Percentiles rank a stretch among this genome's conserved stretches.
Conservation (phyloP, 371 early-diverging fungal species). For the Haplosporangium sp. region DNA sequence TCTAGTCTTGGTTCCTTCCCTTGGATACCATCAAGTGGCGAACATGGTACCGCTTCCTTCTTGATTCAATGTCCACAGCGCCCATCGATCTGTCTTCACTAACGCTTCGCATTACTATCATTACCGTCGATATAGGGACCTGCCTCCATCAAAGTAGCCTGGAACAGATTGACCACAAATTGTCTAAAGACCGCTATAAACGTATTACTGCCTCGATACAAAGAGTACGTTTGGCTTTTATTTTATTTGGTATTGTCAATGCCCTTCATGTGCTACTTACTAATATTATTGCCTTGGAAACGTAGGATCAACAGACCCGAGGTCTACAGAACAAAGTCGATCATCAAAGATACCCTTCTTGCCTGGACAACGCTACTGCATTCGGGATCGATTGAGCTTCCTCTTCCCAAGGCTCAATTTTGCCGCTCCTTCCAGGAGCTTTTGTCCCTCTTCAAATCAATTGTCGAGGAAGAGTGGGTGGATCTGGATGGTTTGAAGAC, state of each 20-base stretch:
- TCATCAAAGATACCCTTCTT: constrained; percentile 22
- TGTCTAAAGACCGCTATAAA: constrained; percentile 33
- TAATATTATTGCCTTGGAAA: no score
- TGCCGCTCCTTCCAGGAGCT: constrained; percentile 29
- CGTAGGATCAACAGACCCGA: constrained; percentile 49
- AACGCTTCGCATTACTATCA: not conserved
- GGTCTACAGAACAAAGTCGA: constrained; percentile 37
- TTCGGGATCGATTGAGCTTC: constrained; percentile 4
- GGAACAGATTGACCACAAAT: constrained; percentile 47
- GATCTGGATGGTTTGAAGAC: constrained; percentile 7
- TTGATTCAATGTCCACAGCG: not conserved
- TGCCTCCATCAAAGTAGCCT: constrained; percentile 30
- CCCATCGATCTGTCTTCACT: no score
- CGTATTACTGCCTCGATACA: constrained; percentile 43
- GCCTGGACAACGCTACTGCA: constrained; percentile 27
- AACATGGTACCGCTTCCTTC: constrained; percentile 13
- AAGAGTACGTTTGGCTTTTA: constrained; percentile 30
- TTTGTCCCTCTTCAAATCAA: constrained; percentile 19
- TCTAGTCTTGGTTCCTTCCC: constrained; percentile 35
- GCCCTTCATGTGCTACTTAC: not conserved
- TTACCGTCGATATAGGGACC: constrained; percentile 22
- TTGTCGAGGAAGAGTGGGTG: constrained; percentile 53
- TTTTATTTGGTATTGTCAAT: not conserved
- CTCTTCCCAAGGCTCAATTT: constrained; percentile 16
- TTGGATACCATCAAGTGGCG: constrained; percentile 34